Evolutionary conservation across 179 eudicot species (phyloP).

Genomic region (Camellia oleifera): DNA sequence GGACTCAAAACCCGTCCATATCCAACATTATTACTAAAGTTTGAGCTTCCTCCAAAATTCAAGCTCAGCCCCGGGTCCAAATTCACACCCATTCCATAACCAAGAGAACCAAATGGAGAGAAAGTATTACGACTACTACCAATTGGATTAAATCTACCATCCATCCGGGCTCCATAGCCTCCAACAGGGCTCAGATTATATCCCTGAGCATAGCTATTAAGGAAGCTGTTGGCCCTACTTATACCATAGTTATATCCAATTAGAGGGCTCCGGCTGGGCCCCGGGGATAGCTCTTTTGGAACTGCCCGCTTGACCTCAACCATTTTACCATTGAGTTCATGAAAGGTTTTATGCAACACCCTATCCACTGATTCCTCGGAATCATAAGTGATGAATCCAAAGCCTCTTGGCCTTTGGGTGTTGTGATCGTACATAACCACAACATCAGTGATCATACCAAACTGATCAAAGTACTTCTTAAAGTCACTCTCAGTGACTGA

Average conservation of each 20-base stretch:
- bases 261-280: conserved; percentile 64
- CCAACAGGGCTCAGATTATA: conserved; percentile 56
- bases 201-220: conserved; percentile 51
- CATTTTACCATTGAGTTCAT: conserved; percentile 78
- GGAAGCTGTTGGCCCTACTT: conserved; percentile 49
- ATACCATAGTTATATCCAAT: conserved; percentile 45
- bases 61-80: conserved; percentile 54
- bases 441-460: conserved; percentile 77
- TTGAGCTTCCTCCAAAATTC: conserved; percentile 48
- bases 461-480: conserved; percentile 73
- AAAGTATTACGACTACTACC: conserved; percentile 49
- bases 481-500: conserved; percentile 69
- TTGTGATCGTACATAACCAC: conserved; percentile 91
- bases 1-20: conserved; percentile 75
- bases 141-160: conserved; percentile 58
- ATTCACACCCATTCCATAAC: conserved; percentile 62
- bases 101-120: conserved; percentile 51
- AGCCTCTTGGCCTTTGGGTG: conserved; percentile 87
- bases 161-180: conserved; percentile 52
- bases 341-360: conserved; percentile 68
- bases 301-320: conserved; percentile 89
- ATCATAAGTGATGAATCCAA: conserved; percentile 80
- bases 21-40: conserved; percentile 41
- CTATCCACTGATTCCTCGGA: conserved; percentile 75
- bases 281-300: conserved; percentile 75